Evolutionary conservation across 208 protist genomes (phyloP), one percentile per base, ranked within the genome.

Genomic region (Acanthamoeba triangularis): DNA sequence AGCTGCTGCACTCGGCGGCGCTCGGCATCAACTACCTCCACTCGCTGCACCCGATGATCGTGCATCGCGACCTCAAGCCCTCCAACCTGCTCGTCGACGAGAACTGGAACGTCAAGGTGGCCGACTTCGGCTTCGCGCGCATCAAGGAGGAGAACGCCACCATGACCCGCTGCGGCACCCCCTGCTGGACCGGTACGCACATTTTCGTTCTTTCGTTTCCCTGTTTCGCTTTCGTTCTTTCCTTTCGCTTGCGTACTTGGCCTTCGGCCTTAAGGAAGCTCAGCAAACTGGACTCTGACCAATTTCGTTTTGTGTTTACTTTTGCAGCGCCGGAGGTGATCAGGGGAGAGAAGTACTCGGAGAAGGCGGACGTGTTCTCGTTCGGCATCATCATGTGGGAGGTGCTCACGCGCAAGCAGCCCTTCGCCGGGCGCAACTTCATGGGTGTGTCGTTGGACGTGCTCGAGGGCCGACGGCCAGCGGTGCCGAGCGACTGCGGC

Each of bases 321-420:
- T 52, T 11, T 63, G 18, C 56, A 63, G 80, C 80, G 80, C 80
- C 80, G 18, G 80, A 90, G 49, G 47, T 90, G n/a, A 90, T 90
- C 30, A 23, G 80, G 4, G 80, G 80, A 2, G 80, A 90, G 54
- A 35, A 63, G n/a, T 90, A 90, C 80, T 67, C 52, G 30, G 80
- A 90, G 54, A 56, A 63, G 80, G 80, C 80, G 10, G 80, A 90
- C 80, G 33, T 63, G 44, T 90, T 47, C 80, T 67, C 52, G 52
- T 90, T 90, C 80, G 80, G 80, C 54, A 90, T 90, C 44, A 90
- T 90, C 80, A 35, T 90, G 44, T 90, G 80, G 80, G 47, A 90
- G 80, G 25, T 90, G 47, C 30, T 65, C 80, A 67, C 80, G 8
- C 80, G 80, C 44, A 56, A 90, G 54, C 52, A 67, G 80, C 80